Percentiles rank a stretch among this genome's conserved stretches.
Conservation (phyloP, 306 rosid species). For the Rosa persica region DNA sequence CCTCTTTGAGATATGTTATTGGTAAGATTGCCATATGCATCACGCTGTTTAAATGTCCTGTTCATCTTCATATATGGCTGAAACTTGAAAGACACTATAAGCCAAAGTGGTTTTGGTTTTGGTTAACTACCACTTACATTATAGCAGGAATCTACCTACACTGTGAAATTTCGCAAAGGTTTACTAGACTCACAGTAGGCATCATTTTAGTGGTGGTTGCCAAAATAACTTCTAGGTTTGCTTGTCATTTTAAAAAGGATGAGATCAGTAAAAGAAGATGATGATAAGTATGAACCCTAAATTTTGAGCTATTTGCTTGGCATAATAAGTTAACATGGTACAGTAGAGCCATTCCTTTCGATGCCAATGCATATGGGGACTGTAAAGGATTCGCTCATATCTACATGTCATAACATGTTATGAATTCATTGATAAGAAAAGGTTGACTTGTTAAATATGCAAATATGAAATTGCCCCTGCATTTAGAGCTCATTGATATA, state of each 20-base stretch:
- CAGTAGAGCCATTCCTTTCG: constrained; percentile 1
- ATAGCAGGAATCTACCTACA: not conserved
- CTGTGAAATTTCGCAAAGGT: not conserved
- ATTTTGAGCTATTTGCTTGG: not conserved
- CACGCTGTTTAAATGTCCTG: constrained; percentile 11
- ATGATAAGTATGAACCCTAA: not conserved
- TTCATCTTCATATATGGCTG: not conserved
- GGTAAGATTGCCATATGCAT: not conserved
- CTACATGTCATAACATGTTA: not conserved
- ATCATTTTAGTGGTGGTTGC: not conserved
- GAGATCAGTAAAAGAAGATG: not conserved
- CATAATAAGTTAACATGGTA: not conserved
- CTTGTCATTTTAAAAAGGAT: not conserved
- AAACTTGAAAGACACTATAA: not conserved
- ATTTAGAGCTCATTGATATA: not conserved
- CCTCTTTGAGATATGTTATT: not conserved
- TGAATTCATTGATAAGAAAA: not conserved
- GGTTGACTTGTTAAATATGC: not conserved
- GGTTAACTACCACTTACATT: not conserved
- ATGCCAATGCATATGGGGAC: not conserved
- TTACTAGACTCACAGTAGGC: not conserved
- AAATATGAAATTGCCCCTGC: not conserved
- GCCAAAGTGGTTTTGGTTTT: constrained; percentile 16
- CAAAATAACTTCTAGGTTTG: not conserved
- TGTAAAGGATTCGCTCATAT: not conserved